Base-by-base conservation (phyloP, 1,139 yeast genomes). In the Kluyveromyces sp. region DNA sequence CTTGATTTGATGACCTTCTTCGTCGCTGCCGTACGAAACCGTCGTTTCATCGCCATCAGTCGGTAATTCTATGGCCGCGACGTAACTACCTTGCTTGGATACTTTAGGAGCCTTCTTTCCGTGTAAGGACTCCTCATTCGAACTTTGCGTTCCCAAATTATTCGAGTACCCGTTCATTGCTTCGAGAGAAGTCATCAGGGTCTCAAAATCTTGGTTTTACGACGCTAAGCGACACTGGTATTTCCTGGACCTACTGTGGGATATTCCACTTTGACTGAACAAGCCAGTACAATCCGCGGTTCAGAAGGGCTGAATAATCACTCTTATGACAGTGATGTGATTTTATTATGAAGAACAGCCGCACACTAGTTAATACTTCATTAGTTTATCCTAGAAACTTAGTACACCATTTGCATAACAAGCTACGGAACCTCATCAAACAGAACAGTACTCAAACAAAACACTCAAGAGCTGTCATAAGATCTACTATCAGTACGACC, bases 1-100 rank as follows among this genome's bases (percentile, higher is more conserved):
- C 58, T 75, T 69, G 60, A 75, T 74, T 13, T 56, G 57, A 33
- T 60, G 59, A 22, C 49, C 58, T 15, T 52, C 56, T 47, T 66
- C 68, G 18, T 56, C 54, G 15, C 26, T 33, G 8, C 19, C 26
- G 26, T 22, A 22, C 26, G 26, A 22, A 6, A 22, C 26, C 9
- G 26, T 22, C 26, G 26, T 22, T 22, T 22, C 26, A 6, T 22
- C 26, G 26, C n/a, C n/a, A n/a, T 22, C 26, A 6, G 26, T 22
- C 8, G 26, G 26, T 22, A 22, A 22, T 9, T 22, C 26, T 9
- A 22, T 9, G 6, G 26, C 26, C 6, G 26, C 26, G 9, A 22
- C 26, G 9, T 22, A 22, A 22, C 26, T 22, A 9, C 26, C 26
- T 9, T 22, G 26, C 9, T 22, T 22, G 9, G 26, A 6, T 6